Evolutionary conservation across 176 grass and related monocot species (phyloP).

Genomic region (Zea mays): DNA sequence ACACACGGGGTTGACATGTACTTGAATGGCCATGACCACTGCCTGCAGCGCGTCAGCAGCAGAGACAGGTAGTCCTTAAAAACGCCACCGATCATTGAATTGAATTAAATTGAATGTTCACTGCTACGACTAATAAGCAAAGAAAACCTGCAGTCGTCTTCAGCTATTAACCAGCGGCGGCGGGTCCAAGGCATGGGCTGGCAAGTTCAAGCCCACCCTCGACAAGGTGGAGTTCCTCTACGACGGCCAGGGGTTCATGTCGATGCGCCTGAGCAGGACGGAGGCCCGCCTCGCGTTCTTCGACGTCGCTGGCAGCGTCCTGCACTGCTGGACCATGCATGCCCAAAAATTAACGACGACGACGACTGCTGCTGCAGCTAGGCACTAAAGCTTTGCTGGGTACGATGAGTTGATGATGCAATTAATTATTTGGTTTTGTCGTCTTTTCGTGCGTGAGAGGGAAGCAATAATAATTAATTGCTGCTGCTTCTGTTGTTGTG

Average conservation of each 20-base stretch:
- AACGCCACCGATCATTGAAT: background rate
- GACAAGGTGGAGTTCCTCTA: constrained; percentile 79
- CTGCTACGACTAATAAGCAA: too few species aligned
- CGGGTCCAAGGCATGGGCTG: constrained; percentile 83
- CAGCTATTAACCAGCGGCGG: constrained; percentile 77
- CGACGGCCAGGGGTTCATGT: constrained; percentile 90
- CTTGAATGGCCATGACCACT: constrained; percentile 86
- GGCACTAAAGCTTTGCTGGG: constrained; percentile 1
- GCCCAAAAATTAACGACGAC: too few species aligned
- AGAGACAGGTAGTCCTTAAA: constrained; percentile 35
- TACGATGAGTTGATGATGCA: too few species aligned
- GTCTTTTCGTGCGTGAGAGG: too few species aligned
- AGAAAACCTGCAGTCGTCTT: constrained; percentile 30
- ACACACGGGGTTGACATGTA: constrained; percentile 58
- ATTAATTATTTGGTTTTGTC: too few species aligned
- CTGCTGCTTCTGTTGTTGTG: too few species aligned
- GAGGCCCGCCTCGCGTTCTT: constrained; percentile 54
- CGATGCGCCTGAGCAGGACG: constrained; percentile 50
- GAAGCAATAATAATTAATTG: too few species aligned
- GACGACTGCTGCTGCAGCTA: background rate
- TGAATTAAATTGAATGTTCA: too few species aligned
- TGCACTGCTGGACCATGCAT: constrained; percentile 56
- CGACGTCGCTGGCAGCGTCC: constrained; percentile 49
- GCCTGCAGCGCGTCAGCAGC: constrained; percentile 74
- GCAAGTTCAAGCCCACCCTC: constrained; percentile 45